Base-by-base conservation (phyloP, 2,329 filamentous ascomycete species). In the Rhinocladiella similis region DNA sequence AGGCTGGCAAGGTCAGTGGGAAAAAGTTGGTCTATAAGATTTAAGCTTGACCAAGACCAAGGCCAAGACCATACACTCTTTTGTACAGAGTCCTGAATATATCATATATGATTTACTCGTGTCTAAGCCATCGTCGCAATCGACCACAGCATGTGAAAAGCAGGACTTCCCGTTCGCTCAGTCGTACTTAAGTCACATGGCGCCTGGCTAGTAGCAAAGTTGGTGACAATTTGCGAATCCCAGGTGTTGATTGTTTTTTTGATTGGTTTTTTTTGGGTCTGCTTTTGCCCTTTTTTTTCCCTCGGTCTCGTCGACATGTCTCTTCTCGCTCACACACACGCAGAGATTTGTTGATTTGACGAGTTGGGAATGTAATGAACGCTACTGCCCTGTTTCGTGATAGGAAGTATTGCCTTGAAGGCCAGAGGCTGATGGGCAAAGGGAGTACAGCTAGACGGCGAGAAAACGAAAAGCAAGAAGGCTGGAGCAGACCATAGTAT, bases 1-100 rank as follows among this genome's bases (percentile, higher is more conserved):
- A 71, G 67, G 65, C 72, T 19, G 73, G 71, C 1, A 78, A 75
- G 62, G 74, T 81, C 42, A 77, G 73, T 56, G 76, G 75, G 5
- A 65, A 69, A 61, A 81, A 81, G 68, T 60, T 81, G 61, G 77
- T 81, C 9, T 80, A 80, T 65, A 68, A 67, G 38, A 67, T 77
- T 47, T 33, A 12, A 33, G 25, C n/a, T n/a, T n/a, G n/a, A n/a
- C n/a, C n/a, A n/a, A n/a, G n/a, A n/a, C n/a, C 36, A 13, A 39
- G 12, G 12, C 12, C 14, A 39, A 36, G 36, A 7, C 5, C 14
- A 6, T 39, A 2, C 36, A 39, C 5, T 39, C 18, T 39, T 39
- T 13, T 27, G 25, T 27, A 27, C 25, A 27, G 25, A n/a, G n/a
- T n/a, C n/a, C n/a, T n/a, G 25, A 4, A 27, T 7, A 27, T 27